Conservation (phyloP, 305 asterid species). For the Fraxinus platypoda region DNA sequence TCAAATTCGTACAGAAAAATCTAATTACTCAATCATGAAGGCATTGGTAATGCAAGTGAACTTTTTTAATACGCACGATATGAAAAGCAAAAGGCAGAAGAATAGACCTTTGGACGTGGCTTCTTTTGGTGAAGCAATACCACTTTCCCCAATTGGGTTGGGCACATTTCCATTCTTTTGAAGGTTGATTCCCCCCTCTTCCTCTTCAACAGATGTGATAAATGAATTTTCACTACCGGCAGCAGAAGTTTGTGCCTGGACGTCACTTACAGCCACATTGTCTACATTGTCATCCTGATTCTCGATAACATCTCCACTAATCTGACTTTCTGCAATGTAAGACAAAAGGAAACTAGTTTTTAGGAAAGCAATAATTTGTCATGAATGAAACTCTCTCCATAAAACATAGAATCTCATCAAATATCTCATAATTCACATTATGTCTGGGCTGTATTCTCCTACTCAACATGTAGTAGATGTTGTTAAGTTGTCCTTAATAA, state of each 20-base stretch:
- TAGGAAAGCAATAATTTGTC: not conserved
- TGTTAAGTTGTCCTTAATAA: not conserved
- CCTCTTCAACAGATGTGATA: constrained; percentile 14
- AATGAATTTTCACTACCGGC: constrained; percentile 20
- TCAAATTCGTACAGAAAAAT: constrained; percentile 9
- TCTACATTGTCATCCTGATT: constrained; percentile 18
- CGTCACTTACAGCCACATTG: constrained; percentile 24
- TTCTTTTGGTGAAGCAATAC: constrained; percentile 35
- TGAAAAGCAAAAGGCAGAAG: constrained; percentile 4
- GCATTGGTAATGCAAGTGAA: not conserved
- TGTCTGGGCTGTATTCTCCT: not conserved
- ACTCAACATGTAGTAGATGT: constrained; percentile 1
- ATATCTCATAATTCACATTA: not conserved
- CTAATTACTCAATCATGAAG: not conserved
- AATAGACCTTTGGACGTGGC: constrained; percentile 45
- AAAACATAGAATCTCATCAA: not conserved
- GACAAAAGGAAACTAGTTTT: constrained; percentile 3
- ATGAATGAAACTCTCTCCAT: not conserved
- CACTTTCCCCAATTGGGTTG: constrained; percentile 38
- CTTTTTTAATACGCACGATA: constrained; percentile 7
- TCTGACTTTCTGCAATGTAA: constrained; percentile 43
- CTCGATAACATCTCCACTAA: constrained; percentile 28
- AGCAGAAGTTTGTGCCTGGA: constrained; percentile 33
- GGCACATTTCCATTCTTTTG: constrained; percentile 36
- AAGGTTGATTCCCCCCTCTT: constrained; percentile 3